These are phyloP conservation scores for Psilocybe sp. DNA, from an alignment of 768 basidiomycete species.

Conservation along the genomic window DNA sequence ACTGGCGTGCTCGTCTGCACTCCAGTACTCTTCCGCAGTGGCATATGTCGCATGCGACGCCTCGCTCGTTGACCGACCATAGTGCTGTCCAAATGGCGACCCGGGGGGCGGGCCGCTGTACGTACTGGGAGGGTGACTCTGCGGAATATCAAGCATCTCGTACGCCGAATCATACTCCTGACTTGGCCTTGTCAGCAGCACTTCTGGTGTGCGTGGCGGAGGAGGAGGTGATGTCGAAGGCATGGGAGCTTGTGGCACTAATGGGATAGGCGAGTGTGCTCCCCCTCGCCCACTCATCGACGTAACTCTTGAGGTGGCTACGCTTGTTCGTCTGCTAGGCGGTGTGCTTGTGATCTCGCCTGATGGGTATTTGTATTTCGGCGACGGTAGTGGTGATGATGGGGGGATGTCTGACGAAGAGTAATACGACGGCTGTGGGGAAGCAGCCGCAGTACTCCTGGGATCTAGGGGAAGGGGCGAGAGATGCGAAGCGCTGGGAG, in stretches of 20 bases:
- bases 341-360: constrained; percentile 45
- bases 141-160: too few relatives aligned
- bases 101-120: neutral
- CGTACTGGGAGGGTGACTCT: too few relatives aligned
- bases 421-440: constrained; percentile 61
- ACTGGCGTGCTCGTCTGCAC: constrained; percentile 22
- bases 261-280: neutral
- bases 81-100: constrained; percentile 1
- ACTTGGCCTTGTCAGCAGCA: too few relatives aligned
- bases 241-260: constrained; percentile 21
- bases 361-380: constrained; percentile 42
- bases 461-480: constrained; percentile 22
- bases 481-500: constrained; percentile 20
- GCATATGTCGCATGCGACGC: constrained; percentile 38
- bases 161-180: too few relatives aligned
- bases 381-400: constrained; percentile 57
- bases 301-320: constrained; percentile 26
- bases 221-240: constrained; percentile 9
- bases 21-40: constrained; percentile 42
- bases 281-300: constrained; percentile 14
- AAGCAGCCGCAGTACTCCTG: constrained; percentile 22
- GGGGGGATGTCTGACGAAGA: constrained; percentile 64
- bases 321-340: constrained; percentile 36
- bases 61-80: constrained; percentile 31
- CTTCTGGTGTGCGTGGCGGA: neutral